A percentile compares a stretch with the other conserved stretches of the same genome.
phyloP scores from a whole-genome alignment of 2,329 filamentous ascomycete species.

The Elsinoe fawcettii region DNA sequence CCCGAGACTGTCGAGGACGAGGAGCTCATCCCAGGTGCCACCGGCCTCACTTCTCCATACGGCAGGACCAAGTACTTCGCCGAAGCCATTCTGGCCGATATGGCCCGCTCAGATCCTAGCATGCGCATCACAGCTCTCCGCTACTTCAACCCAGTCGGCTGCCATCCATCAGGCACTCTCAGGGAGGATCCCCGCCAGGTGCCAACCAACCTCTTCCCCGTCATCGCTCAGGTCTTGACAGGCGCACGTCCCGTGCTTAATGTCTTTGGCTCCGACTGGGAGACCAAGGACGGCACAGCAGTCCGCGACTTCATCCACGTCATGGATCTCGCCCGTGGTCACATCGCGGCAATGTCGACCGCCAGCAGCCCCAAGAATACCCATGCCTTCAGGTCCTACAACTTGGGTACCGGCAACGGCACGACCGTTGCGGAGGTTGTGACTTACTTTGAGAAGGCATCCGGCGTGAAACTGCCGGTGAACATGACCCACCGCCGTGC shows the following conservation, averaged over 20 bases:
- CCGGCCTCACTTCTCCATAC: slow-evolving; percentile 57
- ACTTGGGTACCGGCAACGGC: slow-evolving; percentile 37
- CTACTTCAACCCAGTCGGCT: slow-evolving; percentile 63
- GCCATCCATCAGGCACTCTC: slow-evolving; percentile 55
- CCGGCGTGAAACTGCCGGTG: slow-evolving; percentile 30
- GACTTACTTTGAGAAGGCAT: slow-evolving; percentile 32
- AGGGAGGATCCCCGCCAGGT: slow-evolving; percentile 56
- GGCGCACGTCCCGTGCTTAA: slow-evolving; percentile 48
- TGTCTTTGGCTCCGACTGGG: slow-evolving; percentile 58
- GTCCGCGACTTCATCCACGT: slow-evolving; percentile 63
- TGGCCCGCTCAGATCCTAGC: slow-evolving; percentile 51
- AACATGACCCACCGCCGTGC: slow-evolving; percentile 32
- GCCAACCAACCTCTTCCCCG: slow-evolving; percentile 58
- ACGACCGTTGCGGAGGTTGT: slow-evolving; percentile 39
- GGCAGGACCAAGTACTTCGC: slow-evolving; percentile 61
- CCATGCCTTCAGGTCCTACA: slow-evolving; percentile 33
- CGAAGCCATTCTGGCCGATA: slow-evolving; percentile 57
- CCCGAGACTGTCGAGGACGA: slow-evolving; percentile 36
- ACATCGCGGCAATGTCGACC: slow-evolving; percentile 51
- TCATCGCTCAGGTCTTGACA: slow-evolving; percentile 54
- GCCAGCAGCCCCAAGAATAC: slow-evolving; percentile 26
- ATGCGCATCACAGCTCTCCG: slow-evolving; percentile 57
- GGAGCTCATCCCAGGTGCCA: slow-evolving; percentile 38
- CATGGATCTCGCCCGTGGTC: slow-evolving; percentile 55
- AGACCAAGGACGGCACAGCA: slow-evolving; percentile 57